Evolutionary conservation across 2,329 filamentous ascomycete species (phyloP).

Genomic region (Monosporascus sp.): DNA sequence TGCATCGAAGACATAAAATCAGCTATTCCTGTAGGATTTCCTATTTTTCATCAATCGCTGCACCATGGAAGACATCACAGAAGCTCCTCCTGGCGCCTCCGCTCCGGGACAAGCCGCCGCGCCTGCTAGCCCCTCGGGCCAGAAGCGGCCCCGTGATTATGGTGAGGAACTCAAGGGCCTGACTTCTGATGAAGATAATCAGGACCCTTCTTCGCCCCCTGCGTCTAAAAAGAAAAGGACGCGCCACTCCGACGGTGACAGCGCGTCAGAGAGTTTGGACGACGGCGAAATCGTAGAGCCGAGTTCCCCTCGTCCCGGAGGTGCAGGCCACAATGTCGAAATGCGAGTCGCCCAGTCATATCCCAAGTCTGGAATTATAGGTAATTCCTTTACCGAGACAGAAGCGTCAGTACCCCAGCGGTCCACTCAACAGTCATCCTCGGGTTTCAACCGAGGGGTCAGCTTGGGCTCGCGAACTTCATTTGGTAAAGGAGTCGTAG

Average conservation of each 20-base stretch:
- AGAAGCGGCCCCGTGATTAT: conserved; percentile 25
- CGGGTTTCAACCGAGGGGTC: conserved; percentile 19
- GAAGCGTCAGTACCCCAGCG: conserved; percentile 1
- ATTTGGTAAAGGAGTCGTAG: conserved; percentile 13
- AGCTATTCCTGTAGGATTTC: too few relatives aligned
- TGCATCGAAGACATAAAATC: too few relatives aligned
- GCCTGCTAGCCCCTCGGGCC: conserved; percentile 8
- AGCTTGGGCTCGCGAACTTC: conserved; percentile 18
- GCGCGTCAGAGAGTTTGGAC: conserved; percentile 21
- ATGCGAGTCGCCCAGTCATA: not conserved
- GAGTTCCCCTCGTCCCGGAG: conserved; percentile 2
- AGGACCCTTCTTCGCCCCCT: conserved; percentile 3
- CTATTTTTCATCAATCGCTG: not conserved
- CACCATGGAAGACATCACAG: conserved; percentile 4
- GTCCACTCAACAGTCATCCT: conserved; percentile 2
- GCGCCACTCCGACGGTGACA: conserved; percentile 4
- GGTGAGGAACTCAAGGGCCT: conserved; percentile 27
- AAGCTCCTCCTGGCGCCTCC: conserved; percentile 5
- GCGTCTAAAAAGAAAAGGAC: conserved; percentile 20
- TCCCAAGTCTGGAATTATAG: not conserved
- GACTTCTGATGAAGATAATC: conserved; percentile 14
- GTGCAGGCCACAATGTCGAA: not conserved
- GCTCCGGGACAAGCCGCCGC: conserved; percentile 7
- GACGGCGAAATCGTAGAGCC: conserved; percentile 30
- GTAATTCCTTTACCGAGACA: conserved; percentile 1